phyloP scores from a whole-genome alignment of 1,284 basidiomycete genomes.

The Puccinia sorghi region DNA sequence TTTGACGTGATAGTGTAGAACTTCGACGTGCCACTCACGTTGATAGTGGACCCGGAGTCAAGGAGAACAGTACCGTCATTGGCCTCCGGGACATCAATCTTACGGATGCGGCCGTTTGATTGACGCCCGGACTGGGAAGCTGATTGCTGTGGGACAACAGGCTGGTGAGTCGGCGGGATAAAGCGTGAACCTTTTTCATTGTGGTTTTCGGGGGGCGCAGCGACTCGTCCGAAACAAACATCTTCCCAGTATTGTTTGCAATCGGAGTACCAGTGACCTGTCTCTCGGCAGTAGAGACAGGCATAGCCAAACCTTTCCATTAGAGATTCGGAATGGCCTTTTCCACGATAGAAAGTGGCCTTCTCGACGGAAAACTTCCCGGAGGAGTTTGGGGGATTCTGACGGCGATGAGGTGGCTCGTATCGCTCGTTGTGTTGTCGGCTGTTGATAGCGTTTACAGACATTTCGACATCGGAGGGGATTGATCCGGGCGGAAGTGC shows the following conservation, averaged over 20 bases:
- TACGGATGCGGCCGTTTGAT: neutral
- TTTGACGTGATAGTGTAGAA: neutral
- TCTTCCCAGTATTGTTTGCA: neutral
- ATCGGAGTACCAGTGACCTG: neutral
- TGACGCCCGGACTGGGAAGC: neutral
- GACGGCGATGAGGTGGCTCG: neutral
- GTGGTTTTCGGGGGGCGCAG: neutral
- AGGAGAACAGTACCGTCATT: neutral
- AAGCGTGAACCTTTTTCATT: neutral
- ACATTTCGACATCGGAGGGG: conserved; percentile 1
- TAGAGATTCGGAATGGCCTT: neutral
- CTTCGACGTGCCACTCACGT: neutral
- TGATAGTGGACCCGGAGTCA: neutral
- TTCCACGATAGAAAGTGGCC: neutral
- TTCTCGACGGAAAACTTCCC: conserved; percentile 9
- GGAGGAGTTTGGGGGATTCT: no score
- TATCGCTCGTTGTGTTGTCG: neutral
- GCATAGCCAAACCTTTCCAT: neutral
- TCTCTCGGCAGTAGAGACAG: neutral
- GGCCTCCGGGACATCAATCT: neutral
- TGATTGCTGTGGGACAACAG: no score
- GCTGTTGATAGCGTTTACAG: neutral
- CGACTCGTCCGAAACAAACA: neutral
- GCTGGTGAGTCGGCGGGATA: neutral
- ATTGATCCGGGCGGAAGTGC: neutral